These are phyloP conservation scores for Lentinula detonsa DNA, from an alignment of 768 basidiomycete species.

Conservation along the genomic window DNA sequence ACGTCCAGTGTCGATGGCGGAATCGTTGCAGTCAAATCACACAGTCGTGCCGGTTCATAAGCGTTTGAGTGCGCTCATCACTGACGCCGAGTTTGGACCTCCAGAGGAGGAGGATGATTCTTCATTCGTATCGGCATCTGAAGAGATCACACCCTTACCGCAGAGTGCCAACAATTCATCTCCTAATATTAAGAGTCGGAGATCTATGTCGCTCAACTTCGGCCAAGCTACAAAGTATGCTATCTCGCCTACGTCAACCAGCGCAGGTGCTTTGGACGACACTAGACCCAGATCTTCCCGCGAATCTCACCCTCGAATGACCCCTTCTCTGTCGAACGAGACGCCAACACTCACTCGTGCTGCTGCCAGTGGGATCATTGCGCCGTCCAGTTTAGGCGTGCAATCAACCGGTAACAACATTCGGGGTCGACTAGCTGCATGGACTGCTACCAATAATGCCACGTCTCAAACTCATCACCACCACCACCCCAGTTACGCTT, in stretches of 20 bases:
- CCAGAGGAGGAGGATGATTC: slow-evolving; percentile 59
- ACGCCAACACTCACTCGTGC: slow-evolving; percentile 35
- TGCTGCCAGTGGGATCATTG: slow-evolving; percentile 35
- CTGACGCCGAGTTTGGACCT: slow-evolving; percentile 62
- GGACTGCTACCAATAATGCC: slow-evolving; percentile 27
- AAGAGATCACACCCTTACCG: slow-evolving; percentile 6
- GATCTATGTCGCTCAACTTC: slow-evolving; percentile 61
- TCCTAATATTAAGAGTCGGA: slow-evolving; percentile 44
- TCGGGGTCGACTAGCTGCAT: slow-evolving; percentile 42
- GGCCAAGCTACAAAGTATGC: slow-evolving; percentile 23
- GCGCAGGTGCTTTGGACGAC: slow-evolving; percentile 21
- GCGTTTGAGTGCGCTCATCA: slow-evolving; percentile 61
- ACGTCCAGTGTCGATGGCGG: slow-evolving; percentile 73
- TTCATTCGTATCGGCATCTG: slow-evolving; percentile 15
- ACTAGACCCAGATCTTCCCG: slow-evolving; percentile 27
- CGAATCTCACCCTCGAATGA: slow-evolving; percentile 20
- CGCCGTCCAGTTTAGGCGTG: slow-evolving; percentile 25
- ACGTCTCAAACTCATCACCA: slow-evolving; percentile 11
- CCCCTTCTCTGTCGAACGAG: slow-evolving; percentile 22
- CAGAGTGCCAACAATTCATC: slow-evolving; percentile 19
- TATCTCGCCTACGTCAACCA: slow-evolving; percentile 18
- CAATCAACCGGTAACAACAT: slow-evolving; percentile 36
- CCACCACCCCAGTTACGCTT: slow-evolving; percentile 3
- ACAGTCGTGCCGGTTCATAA: slow-evolving; percentile 65
- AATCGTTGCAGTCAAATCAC: slow-evolving; percentile 67